Evolutionary conservation across 2,329 filamentous ascomycete species (phyloP).

Genomic region (Fusarium piperis): DNA sequence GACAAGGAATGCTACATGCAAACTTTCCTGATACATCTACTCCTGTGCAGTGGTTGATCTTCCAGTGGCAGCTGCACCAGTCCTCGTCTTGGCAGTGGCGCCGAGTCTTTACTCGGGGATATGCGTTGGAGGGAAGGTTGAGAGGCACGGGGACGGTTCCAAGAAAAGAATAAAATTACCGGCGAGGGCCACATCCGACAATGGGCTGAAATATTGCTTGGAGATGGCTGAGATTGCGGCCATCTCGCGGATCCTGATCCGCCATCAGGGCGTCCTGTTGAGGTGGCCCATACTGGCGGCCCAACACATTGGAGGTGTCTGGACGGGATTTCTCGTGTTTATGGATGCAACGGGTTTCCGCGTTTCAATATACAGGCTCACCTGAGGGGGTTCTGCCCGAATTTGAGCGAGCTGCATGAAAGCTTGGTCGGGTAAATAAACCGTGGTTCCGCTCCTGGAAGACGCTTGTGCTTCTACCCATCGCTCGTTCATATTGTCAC

Average conservation of each 20-base stretch:
- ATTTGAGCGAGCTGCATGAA: constrained; percentile 15
- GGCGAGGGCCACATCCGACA: constrained; percentile 16
- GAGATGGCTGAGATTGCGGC: constrained; percentile 14
- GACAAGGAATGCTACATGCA: fast-evolving
- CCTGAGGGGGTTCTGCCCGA: background rate
- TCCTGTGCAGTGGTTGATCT: background rate
- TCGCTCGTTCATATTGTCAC: constrained; percentile 18
- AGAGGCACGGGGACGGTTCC: background rate
- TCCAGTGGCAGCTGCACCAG: background rate
- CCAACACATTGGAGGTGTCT: constrained; percentile 16
- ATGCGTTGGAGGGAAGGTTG: background rate
- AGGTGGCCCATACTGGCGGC: constrained; percentile 4
- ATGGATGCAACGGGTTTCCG: constrained; percentile 13
- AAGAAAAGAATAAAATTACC: constrained; percentile 19
- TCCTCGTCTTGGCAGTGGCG: background rate
- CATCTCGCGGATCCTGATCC: background rate
- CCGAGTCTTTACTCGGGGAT: background rate
- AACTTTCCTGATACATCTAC: background rate
- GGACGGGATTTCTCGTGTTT: constrained; percentile 34
- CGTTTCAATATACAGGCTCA: constrained; percentile 12
- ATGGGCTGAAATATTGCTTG: constrained; percentile 3
- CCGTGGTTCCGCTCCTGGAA: constrained; percentile 19
- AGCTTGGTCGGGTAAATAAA: constrained; percentile 38
- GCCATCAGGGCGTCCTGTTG: constrained; percentile 5
- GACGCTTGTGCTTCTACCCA: constrained; percentile 4